Evolutionary conservation across 1,284 basidiomycete genomes (phyloP).

Genomic region (Ustilago cynodontis): DNA sequence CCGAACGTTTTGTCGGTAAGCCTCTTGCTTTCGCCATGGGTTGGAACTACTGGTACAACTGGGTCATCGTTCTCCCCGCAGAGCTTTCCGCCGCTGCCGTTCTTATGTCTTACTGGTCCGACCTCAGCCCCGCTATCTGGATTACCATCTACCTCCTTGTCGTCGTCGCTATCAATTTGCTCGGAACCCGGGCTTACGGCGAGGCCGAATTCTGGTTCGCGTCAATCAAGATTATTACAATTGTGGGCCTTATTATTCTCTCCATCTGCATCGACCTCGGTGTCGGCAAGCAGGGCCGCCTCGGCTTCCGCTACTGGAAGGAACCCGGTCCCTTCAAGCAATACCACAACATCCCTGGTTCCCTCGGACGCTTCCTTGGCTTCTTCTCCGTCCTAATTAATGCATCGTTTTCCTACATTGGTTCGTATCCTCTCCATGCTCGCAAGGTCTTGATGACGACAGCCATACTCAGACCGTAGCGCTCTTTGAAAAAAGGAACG

Average conservation of each 20-base stretch:
- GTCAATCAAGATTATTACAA: constrained; percentile 66
- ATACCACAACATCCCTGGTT: constrained; percentile 72
- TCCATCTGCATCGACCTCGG: constrained; percentile 65
- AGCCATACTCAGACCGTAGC: too few species aligned
- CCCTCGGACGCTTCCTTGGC: constrained; percentile 70
- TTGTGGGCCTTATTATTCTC: constrained; percentile 66
- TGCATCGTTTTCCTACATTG: constrained; percentile 85
- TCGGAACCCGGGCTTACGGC: constrained; percentile 73
- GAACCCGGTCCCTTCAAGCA: constrained; percentile 71
- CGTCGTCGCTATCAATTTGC: constrained; percentile 80
- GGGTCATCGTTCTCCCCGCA: constrained; percentile 77
- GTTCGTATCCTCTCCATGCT: too few species aligned
- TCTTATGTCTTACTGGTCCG: constrained; percentile 80
- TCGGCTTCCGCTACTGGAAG: constrained; percentile 64
- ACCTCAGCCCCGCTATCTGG: constrained; percentile 79
- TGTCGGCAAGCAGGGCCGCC: constrained; percentile 49
- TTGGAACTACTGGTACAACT: constrained; percentile 76
- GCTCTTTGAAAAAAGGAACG: too few species aligned
- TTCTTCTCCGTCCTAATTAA: constrained; percentile 69
- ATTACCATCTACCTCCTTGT: constrained; percentile 80
- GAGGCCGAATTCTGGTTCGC: constrained; percentile 72
- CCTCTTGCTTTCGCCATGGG: constrained; percentile 77
- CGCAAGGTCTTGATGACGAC: too few species aligned
- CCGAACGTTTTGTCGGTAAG: constrained; percentile 82
- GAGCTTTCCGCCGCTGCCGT: constrained; percentile 83